Percentiles rank a stretch among this genome's conserved stretches.
Conservation (phyloP, 768 basidiomycete genomes). For the Lactarius akahatsu region DNA sequence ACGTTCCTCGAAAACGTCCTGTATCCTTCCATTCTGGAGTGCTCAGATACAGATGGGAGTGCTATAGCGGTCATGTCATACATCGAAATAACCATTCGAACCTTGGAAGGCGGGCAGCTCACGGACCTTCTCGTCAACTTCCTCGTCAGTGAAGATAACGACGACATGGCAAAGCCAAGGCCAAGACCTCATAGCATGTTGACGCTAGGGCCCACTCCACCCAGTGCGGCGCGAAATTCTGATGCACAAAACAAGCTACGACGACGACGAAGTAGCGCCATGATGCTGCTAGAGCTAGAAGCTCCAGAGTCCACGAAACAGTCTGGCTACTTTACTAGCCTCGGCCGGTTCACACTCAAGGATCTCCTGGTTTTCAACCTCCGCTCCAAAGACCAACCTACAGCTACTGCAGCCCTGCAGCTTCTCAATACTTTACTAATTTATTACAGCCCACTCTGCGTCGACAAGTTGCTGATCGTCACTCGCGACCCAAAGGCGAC, state of each 20-base stretch:
- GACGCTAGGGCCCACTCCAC: constrained; percentile 40
- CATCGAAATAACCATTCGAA: constrained; percentile 83
- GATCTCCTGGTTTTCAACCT: constrained; percentile 84
- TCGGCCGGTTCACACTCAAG: constrained; percentile 88
- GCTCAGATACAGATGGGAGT: constrained; percentile 90
- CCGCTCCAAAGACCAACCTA: constrained; percentile 59
- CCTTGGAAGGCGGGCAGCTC: constrained; percentile 65
- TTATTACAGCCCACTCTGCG: constrained; percentile 61
- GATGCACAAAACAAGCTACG: constrained; percentile 50
- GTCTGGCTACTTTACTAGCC: constrained; percentile 82
- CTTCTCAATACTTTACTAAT: constrained; percentile 74
- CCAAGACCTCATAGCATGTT: constrained; percentile 45
- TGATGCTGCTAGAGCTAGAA: constrained; percentile 86
- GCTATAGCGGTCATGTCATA: constrained; percentile 96
- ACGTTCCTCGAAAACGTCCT: constrained; percentile 92
- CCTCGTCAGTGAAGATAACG: constrained; percentile 82
- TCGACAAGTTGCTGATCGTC: constrained; percentile 68
- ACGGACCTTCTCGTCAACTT: constrained; percentile 73
- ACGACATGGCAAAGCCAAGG: constrained; percentile 53
- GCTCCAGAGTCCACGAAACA: constrained; percentile 67
- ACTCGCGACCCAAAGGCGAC: constrained; percentile 72
- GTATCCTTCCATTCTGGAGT: constrained; percentile 91
- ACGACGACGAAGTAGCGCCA: constrained; percentile 81
- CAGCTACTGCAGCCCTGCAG: constrained; percentile 76
- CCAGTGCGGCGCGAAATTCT: constrained; percentile 37